A percentile compares a stretch with the other conserved stretches of the same genome.
phyloP scores from a whole-genome alignment of 2,329 filamentous ascomycete genomes.

The Botryotinia calthae region DNA sequence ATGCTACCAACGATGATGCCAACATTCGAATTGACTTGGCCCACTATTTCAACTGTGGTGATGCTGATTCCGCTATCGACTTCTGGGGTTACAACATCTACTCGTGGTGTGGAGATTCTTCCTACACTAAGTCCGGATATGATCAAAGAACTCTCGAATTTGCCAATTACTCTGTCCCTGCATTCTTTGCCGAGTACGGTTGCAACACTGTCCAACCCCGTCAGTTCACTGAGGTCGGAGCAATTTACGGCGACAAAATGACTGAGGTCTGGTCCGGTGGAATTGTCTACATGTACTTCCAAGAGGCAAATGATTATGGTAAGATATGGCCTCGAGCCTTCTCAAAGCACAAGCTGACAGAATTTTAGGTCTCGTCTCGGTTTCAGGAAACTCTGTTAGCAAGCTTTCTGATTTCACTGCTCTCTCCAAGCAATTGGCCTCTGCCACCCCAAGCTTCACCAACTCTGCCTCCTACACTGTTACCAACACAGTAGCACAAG shows the following conservation, averaged over 20 bases:
- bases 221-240: constrained; percentile 79
- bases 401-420: constrained; percentile 73
- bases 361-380: constrained; percentile 60
- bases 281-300: constrained; percentile 98
- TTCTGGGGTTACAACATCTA: constrained; percentile 99
- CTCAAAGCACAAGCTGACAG: constrained; percentile 30
- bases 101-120: constrained; percentile 92
- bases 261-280: constrained; percentile 85
- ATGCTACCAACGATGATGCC: constrained; percentile 91
- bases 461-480: constrained; percentile 67
- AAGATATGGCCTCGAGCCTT: constrained; percentile 33
- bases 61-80: constrained; percentile 68
- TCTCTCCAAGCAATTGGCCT: constrained; percentile 67
- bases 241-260: constrained; percentile 81
- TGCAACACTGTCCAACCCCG: constrained; percentile 74
- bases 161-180: constrained; percentile 81
- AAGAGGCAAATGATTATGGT: constrained; percentile 88
- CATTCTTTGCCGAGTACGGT: constrained; percentile 98
- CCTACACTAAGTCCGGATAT: constrained; percentile 75
- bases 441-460: constrained; percentile 64
- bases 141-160: constrained; percentile 83
- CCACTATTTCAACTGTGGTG: constrained; percentile 92
- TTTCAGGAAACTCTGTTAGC: constrained; percentile 57
- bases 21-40: constrained; percentile 79
- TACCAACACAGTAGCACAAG: constrained; percentile 63